Conservation (phyloP, 2,329 filamentous ascomycete species). For the Curvularia sp. region DNA sequence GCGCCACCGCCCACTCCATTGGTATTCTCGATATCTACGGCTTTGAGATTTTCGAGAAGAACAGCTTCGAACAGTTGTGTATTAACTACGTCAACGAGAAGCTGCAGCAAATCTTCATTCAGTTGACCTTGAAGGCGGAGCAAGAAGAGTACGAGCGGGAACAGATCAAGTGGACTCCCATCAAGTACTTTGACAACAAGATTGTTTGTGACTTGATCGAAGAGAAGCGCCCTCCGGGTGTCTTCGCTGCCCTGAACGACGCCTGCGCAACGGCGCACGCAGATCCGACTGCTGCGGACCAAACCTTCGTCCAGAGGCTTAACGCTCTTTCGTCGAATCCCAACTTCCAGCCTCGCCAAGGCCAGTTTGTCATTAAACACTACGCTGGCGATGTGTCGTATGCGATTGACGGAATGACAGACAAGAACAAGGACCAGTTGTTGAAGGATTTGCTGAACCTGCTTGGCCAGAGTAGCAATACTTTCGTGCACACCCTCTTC, state of each 20-base stretch:
- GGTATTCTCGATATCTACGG: slow-evolving; percentile 99
- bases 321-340: slow-evolving; percentile 86
- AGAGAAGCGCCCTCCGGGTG: slow-evolving; percentile 83
- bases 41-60: slow-evolving; percentile 97
- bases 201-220: slow-evolving; percentile 98
- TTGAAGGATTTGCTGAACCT: slow-evolving; percentile 92
- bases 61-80: slow-evolving; percentile 98
- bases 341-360: slow-evolving; percentile 89
- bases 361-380: slow-evolving; percentile 98
- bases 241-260: slow-evolving; percentile 96
- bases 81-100: slow-evolving; percentile 99
- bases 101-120: slow-evolving; percentile 98
- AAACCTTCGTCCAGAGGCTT: slow-evolving; percentile 92
- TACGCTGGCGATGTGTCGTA: slow-evolving; percentile 98
- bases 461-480: slow-evolving; percentile 81
- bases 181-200: slow-evolving; percentile 99
- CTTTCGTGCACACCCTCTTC: slow-evolving; percentile 87
- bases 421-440: slow-evolving; percentile 99
- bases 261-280: slow-evolving; percentile 98
- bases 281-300: slow-evolving; percentile 90
- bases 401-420: slow-evolving; percentile 93
- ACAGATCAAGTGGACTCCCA: slow-evolving; percentile 98
- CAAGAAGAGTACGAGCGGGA: slow-evolving; percentile 97
- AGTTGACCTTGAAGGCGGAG: slow-evolving; percentile 93
- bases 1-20: slow-evolving; percentile 80